Conservation (phyloP, 352 stramenopile genomes). For the Thalassiosira ordinaria region DNA sequence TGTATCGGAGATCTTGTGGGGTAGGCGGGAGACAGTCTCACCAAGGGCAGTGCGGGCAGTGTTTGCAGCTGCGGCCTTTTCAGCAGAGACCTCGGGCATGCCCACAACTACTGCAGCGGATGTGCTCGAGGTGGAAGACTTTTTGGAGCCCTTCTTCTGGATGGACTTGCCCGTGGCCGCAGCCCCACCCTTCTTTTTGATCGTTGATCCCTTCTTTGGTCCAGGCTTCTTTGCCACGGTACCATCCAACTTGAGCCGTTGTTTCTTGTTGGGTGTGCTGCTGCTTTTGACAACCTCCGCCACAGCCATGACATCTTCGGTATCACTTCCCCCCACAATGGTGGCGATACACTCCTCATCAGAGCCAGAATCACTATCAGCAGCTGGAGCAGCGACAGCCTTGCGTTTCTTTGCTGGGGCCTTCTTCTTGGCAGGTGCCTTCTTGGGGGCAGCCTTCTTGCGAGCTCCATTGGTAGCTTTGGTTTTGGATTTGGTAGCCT, state of each 20-base stretch:
- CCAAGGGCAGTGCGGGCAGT: constrained; percentile 57
- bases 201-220: constrained; percentile 20
- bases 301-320: constrained; percentile 43
- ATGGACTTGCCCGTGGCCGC: constrained; percentile 8
- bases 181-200: not conserved
- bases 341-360: constrained; percentile 45
- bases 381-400: constrained; percentile 11
- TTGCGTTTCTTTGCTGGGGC: constrained; percentile 51
- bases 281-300: constrained; percentile 41
- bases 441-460: constrained; percentile 18
- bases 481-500: constrained; percentile 41
- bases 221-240: constrained; percentile 17
- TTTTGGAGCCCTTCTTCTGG: constrained; percentile 32
- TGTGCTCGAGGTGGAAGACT: not conserved
- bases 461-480: constrained; percentile 10
- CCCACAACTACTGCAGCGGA: not conserved
- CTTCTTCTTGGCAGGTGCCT: constrained; percentile 6
- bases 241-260: constrained; percentile 21
- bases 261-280: too few relatives aligned
- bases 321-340: constrained; percentile 45
- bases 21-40: constrained; percentile 60
- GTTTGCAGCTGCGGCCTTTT: constrained; percentile 63
- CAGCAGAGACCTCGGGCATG: constrained; percentile 39
- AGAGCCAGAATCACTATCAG: constrained; percentile 40
- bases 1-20: constrained; percentile 53